Percentiles rank a stretch among this genome's conserved stretches.
Conservation (phyloP, 495 filamentous ascomycete species). For the Zalerion maritima region DNA sequence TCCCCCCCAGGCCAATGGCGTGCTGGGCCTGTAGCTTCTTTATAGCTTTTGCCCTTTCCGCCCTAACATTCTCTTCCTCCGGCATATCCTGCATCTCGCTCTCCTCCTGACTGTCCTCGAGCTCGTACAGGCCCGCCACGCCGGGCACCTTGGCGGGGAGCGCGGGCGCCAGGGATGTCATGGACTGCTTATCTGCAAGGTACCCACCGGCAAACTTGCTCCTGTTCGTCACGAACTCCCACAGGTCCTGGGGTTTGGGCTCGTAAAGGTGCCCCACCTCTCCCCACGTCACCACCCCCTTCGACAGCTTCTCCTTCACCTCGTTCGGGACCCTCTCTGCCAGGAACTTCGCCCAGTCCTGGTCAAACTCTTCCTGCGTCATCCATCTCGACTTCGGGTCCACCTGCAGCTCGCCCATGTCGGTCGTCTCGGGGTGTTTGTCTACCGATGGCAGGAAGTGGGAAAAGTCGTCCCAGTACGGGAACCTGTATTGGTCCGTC, state of each 20-base stretch:
- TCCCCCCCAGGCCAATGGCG: too few species aligned
- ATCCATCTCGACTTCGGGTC: slow-evolving; percentile 50
- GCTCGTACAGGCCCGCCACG: slow-evolving; percentile 33
- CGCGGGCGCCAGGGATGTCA: slow-evolving; percentile 26
- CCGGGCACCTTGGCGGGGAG: slow-evolving; percentile 29
- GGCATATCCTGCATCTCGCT: slow-evolving; percentile 28
- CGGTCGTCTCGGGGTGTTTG: slow-evolving; percentile 21
- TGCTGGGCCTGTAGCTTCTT: too few species aligned
- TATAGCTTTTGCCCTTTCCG: too few species aligned
- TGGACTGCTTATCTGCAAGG: slow-evolving; percentile 14
- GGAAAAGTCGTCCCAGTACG: slow-evolving; percentile 80
- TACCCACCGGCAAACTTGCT: too few species aligned
- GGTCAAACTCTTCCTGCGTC: slow-evolving; percentile 37
- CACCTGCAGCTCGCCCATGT: slow-evolving; percentile 19
- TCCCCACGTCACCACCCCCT: slow-evolving; percentile 8
- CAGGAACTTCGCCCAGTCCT: slow-evolving; percentile 40
- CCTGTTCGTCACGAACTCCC: slow-evolving; percentile 19
- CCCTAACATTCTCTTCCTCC: slow-evolving; percentile 24
- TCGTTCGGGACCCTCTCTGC: slow-evolving; percentile 16
- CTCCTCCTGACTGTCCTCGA: slow-evolving; percentile 26
- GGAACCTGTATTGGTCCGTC: slow-evolving; percentile 52
- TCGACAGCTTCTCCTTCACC: slow-evolving; percentile 6
- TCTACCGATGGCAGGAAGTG: slow-evolving; percentile 63
- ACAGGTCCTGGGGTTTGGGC: slow-evolving; percentile 8
- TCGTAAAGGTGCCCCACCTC: slow-evolving; percentile 6